Percentiles rank a stretch among this genome's conserved stretches.
These are phyloP conservation scores for Entophlyctis helioformis DNA, from an alignment of 192 early-diverging fungal genomes.

Conservation along the genomic window DNA sequence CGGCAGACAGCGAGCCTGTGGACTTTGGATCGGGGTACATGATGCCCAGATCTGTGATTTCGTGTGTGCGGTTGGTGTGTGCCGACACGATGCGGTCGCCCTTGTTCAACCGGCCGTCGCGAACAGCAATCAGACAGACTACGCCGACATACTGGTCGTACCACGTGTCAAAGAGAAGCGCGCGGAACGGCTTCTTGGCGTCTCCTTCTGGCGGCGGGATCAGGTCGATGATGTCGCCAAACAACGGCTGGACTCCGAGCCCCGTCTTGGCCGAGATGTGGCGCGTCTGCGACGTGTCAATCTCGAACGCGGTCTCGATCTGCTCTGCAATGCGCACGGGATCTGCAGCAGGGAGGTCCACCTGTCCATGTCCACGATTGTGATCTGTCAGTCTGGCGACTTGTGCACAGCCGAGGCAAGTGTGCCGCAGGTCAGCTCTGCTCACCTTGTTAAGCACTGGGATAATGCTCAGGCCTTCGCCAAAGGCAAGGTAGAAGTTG, in stretches of 20 bases:
- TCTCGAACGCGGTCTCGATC: constrained; percentile 80
- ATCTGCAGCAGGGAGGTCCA: constrained; percentile 85
- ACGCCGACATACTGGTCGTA: constrained; percentile 96
- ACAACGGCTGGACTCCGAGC: constrained; percentile 43
- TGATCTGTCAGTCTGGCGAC: no score
- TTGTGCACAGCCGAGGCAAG: no score
- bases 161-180: constrained; percentile 95
- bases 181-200: constrained; percentile 57
- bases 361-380: no score
- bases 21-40: constrained; percentile 84
- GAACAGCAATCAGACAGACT: constrained; percentile 83
- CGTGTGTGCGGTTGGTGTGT: constrained; percentile 69
- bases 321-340: constrained; percentile 61
- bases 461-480: constrained; percentile 70
- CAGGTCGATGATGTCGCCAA: constrained; percentile 65
- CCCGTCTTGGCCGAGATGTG: constrained; percentile 83
- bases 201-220: constrained; percentile 63
- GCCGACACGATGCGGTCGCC: constrained; percentile 74
- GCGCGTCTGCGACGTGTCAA: constrained; percentile 40
- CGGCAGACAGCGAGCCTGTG: constrained; percentile 19
- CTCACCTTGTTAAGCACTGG: constrained; percentile 83
- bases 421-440: no score
- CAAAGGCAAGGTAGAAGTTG: constrained; percentile 90
- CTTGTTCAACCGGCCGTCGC: constrained; percentile 69
- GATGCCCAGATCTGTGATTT: constrained; percentile 82